Conservation (phyloP, 345 rosid genomes). For the Balakata baccata region DNA sequence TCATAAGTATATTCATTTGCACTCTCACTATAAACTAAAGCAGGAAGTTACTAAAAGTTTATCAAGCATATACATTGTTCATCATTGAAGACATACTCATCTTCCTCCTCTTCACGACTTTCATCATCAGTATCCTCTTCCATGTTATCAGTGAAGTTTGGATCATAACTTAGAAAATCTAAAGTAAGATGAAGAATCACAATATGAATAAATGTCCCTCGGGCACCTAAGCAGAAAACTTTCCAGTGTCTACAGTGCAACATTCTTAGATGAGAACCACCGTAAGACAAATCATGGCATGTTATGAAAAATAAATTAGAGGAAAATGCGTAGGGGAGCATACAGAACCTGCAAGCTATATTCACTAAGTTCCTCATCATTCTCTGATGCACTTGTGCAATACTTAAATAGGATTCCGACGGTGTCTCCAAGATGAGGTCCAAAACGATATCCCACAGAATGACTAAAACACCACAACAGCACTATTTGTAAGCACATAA, state of each 20-base stretch:
- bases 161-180: conserved; percentile 92
- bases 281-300: not conserved
- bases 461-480: conserved; percentile 53
- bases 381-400: conserved; percentile 90
- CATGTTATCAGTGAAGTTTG: conserved; percentile 97
- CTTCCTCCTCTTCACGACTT: conserved; percentile 88
- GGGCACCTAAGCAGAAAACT: conserved; percentile 94
- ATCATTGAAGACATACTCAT: conserved; percentile 65
- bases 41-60: conserved; percentile 15
- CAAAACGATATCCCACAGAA: conserved; percentile 98
- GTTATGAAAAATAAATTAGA: not conserved
- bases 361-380: conserved; percentile 99
- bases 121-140: conserved; percentile 98
- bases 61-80: conserved; percentile 25
- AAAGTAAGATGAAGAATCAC: conserved; percentile 82
- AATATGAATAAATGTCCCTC: conserved; percentile 77
- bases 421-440: conserved; percentile 89
- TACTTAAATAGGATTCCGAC: conserved; percentile 82
- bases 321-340: not conserved
- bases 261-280: conserved; percentile 3
- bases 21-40: conserved; percentile 65
- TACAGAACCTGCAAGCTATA: conserved; percentile 87
- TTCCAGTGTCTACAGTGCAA: conserved; percentile 74
- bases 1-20: conserved; percentile 99
- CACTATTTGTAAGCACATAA: conserved; percentile 17